Conservation (phyloP, 208 protist genomes). For the Trypanosoma conorhini region DNA sequence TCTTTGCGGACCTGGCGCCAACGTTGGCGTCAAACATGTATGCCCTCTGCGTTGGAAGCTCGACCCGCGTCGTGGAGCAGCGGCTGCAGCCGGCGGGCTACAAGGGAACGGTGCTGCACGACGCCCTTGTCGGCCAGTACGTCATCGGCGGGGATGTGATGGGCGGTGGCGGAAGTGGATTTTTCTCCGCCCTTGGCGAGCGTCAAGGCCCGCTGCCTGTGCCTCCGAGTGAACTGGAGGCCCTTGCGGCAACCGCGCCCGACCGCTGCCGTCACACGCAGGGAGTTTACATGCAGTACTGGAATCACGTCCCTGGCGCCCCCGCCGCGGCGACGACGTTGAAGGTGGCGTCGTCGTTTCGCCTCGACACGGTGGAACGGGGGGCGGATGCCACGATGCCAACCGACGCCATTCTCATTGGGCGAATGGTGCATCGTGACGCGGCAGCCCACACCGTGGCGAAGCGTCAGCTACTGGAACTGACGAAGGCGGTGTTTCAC, state of each 20-base stretch:
- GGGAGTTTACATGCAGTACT: constrained; percentile 30
- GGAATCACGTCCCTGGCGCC: constrained; percentile 20
- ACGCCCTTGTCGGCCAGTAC: constrained; percentile 27
- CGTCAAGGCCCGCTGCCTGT: constrained; percentile 26
- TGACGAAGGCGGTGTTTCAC: constrained; percentile 26
- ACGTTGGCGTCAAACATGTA: constrained; percentile 28
- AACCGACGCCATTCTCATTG: constrained; percentile 23
- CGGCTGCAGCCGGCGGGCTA: constrained; percentile 28
- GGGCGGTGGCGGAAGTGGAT: constrained; percentile 18
- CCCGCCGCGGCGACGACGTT: neutral
- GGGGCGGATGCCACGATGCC: constrained; percentile 9
- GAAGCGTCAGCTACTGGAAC: constrained; percentile 17
- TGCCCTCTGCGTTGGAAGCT: constrained; percentile 26
- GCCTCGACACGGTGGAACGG: constrained; percentile 24
- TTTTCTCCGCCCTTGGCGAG: constrained; percentile 27
- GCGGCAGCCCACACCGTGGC: neutral
- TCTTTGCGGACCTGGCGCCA: constrained; percentile 32
- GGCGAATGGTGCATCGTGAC: constrained; percentile 26
- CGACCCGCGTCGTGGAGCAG: constrained; percentile 26
- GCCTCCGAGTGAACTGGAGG: constrained; percentile 20
- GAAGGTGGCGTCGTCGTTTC: constrained; percentile 30
- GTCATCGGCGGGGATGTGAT: constrained; percentile 39
- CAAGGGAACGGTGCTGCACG: constrained; percentile 28
- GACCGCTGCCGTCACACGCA: constrained; percentile 4
- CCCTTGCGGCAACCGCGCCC: constrained; percentile 9